These are phyloP conservation scores for Tricholoma sp. DNA, from an alignment of 768 basidiomycete genomes.

Conservation along the genomic window DNA sequence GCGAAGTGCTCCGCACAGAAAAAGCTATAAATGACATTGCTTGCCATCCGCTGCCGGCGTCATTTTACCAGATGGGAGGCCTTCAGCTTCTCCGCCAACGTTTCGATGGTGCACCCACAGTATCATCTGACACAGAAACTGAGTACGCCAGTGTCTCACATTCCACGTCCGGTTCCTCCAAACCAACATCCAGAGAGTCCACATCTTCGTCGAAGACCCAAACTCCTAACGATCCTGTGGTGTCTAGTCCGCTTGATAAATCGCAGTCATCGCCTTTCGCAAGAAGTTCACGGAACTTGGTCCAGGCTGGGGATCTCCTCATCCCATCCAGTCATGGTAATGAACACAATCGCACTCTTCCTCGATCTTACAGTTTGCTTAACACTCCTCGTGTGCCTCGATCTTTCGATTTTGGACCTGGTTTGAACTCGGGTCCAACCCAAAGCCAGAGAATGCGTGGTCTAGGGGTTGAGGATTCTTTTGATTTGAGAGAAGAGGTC, in stretches of 20 bases:
- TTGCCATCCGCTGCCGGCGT: conserved; percentile 85
- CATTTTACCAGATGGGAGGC: conserved; percentile 91
- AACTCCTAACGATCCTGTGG: conserved; percentile 2
- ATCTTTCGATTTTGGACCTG: conserved; percentile 21
- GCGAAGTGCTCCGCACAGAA: conserved; percentile 93
- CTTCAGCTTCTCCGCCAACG: conserved; percentile 84
- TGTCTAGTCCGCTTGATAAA: conserved; percentile 3
- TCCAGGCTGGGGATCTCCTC: conserved; percentile 76
- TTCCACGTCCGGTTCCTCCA: conserved; percentile 24
- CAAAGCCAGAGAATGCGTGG: conserved; percentile 14
- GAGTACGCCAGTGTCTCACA: conserved; percentile 50
- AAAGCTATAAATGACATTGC: conserved; percentile 97
- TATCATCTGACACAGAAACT: conserved; percentile 44
- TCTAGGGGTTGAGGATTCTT: conserved; percentile 54
- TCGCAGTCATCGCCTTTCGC: conserved; percentile 15
- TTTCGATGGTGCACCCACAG: conserved; percentile 57
- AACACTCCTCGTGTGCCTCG: conserved; percentile 44
- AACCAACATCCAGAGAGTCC: conserved; percentile 17
- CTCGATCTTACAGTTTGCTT: conserved; percentile 44
- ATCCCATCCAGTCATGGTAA: conserved; percentile 46
- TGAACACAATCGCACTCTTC: conserved; percentile 41
- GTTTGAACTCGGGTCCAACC: conserved; percentile 1
- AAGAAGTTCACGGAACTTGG: conserved; percentile 44
- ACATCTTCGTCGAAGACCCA: conserved; percentile 15
- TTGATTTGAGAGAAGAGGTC: conserved; percentile 93